Base-by-base conservation (phyloP, 2,329 filamentous ascomycete genomes). In the Aspergillus sp. region DNA sequence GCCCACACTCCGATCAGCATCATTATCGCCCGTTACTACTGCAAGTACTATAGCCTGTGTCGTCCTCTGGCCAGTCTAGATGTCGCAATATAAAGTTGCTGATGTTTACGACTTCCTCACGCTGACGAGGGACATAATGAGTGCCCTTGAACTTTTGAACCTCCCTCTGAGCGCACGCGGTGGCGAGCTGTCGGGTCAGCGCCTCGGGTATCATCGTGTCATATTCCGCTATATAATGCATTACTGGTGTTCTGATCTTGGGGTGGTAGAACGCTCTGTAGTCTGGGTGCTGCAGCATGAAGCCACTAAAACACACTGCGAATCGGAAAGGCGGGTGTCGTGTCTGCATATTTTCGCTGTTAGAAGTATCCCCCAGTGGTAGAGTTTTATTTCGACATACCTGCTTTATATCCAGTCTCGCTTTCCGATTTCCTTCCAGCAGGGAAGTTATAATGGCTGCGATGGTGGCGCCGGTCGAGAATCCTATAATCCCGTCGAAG, bases 341-440 rank as follows among this genome's bases (percentile, higher is more conserved):
- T 30, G 26, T 2, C 26, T 30, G 3, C 26, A 30, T 4, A 30
- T 11, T 11, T 1, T 11, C 8, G 1, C 11, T 2, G 3, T 30
- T 30, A 30, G 1, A 30, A 11, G 0, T 11, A 4, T n/a, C 8
- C 2, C 26, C 3, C 9, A 11, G 8, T 1, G 1, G 26, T 30
- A 1, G 26, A 11, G 5, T 30, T 30, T 2, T 1, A 30, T 0
- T 30, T 30, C 26, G 4, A 4, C 26, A 1, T 11, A 30, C 26
- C 26, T 30, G 26, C 8, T 1, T 30, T 11, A 30, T 30, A 30
- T 30, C 26, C 0, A 30, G 26, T 30, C 26, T 30, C 26, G 26
- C 4, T 30, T 9, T 11, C 26, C 26, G 26, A 11, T 11, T 30
- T 8, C 26, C 9, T 36, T 36, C 34, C 12, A 36, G 34, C 5